Percentiles rank a stretch among this genome's conserved stretches.
Evolutionary conservation across 1,284 basidiomycete species (phyloP).

Genomic region (Sutorius eximius): DNA sequence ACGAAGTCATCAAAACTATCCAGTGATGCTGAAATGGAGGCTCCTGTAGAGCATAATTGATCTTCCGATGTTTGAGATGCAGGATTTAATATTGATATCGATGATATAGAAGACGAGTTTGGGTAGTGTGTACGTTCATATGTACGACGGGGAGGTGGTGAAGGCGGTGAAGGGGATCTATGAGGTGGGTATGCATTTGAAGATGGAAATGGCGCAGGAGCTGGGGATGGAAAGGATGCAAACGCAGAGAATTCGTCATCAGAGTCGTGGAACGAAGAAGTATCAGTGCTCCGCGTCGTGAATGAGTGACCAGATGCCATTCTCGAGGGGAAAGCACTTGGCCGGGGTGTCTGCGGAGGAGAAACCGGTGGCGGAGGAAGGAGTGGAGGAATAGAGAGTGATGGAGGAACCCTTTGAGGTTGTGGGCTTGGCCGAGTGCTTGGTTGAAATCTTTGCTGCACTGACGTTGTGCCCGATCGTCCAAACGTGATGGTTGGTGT

Average conservation of each 20-base stretch:
- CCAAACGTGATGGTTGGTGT: neutral
- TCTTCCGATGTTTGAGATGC: slow-evolving; percentile 28
- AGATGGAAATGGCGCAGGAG: slow-evolving; percentile 8
- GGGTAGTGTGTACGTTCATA: slow-evolving; percentile 29
- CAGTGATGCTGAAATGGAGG: slow-evolving; percentile 32
- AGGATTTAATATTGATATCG: slow-evolving; percentile 27
- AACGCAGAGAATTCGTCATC: slow-evolving; percentile 37
- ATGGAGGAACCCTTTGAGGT: slow-evolving; percentile 10
- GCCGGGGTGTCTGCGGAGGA: slow-evolving; percentile 34
- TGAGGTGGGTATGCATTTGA: slow-evolving; percentile 5
- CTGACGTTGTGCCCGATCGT: neutral
- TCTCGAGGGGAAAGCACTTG: slow-evolving; percentile 1
- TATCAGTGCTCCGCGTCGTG: neutral
- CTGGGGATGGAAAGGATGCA: slow-evolving; percentile 18
- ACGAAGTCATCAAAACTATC: slow-evolving; percentile 51
- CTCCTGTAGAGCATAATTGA: slow-evolving; percentile 17
- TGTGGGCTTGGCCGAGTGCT: slow-evolving; percentile 7
- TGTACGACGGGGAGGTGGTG: slow-evolving; percentile 30
- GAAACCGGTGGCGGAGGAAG: slow-evolving; percentile 34
- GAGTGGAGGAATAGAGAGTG: slow-evolving; percentile 27
- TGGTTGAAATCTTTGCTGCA: slow-evolving; percentile 3
- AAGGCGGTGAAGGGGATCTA: slow-evolving; percentile 26
- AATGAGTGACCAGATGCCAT: neutral
- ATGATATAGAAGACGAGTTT: slow-evolving; percentile 31
- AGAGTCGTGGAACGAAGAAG: slow-evolving; percentile 4